phyloP scores from a whole-genome alignment of 495 filamentous ascomycete genomes.

The Viridothelium virens region DNA sequence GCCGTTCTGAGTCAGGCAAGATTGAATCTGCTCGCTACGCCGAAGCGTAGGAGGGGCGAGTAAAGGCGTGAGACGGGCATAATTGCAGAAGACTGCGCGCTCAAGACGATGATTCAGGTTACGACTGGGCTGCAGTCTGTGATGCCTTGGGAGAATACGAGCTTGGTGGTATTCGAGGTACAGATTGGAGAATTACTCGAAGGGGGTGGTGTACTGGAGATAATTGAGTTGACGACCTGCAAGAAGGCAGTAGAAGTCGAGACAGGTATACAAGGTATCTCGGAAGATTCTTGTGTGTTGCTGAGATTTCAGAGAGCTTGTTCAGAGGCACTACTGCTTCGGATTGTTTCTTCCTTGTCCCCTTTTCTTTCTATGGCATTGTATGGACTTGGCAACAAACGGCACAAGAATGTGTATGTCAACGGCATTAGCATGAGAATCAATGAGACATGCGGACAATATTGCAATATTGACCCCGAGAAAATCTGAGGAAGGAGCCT shows the following conservation, averaged over 20 bases:
- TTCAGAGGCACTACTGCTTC: background rate
- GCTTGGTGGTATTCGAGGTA: background rate
- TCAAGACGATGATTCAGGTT: no score
- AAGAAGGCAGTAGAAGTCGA: background rate
- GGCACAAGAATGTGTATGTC: background rate
- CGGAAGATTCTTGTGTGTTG: background rate
- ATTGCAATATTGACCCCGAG: background rate
- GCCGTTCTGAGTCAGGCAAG: constrained; percentile 31
- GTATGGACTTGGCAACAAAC: background rate
- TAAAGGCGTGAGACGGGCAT: background rate
- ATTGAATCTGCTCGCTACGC: constrained; percentile 33
- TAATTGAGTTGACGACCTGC: background rate
- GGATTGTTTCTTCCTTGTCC: background rate
- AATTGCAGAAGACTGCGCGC: no score
- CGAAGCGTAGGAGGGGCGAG: constrained; percentile 24
- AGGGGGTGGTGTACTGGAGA: background rate
- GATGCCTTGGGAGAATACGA: background rate
- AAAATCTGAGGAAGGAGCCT: background rate
- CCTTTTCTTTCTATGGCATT: background rate
- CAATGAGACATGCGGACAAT: background rate
- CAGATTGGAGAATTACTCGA: background rate
- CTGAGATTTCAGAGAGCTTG: no score
- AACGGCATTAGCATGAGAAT: background rate
- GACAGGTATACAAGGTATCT: background rate
- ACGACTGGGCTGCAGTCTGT: no score